These are phyloP conservation scores for Astragalus membranaceus DNA, from an alignment of 306 rosid genomes.

Conservation along the genomic window DNA sequence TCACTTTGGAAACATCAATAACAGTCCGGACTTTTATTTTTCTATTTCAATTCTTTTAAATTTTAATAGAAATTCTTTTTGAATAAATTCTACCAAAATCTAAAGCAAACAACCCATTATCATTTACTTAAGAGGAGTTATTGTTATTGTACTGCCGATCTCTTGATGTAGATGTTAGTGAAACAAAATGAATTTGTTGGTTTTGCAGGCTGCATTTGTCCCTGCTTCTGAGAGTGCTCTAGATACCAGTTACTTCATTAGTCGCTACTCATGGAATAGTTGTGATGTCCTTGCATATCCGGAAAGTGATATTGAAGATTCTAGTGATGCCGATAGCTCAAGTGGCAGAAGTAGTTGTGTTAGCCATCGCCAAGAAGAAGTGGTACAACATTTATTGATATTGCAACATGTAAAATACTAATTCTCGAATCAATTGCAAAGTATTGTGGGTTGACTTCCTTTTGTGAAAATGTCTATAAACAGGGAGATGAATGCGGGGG, in stretches of 20 bases:
- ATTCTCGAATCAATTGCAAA: conserved; percentile 3
- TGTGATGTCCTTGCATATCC: conserved; percentile 57
- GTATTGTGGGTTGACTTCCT: conserved; percentile 25
- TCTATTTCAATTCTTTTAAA: neutral
- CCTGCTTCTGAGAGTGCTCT: conserved; percentile 91
- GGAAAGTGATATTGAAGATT: conserved; percentile 74
- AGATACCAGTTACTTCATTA: conserved; percentile 92
- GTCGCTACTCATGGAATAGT: conserved; percentile 89
- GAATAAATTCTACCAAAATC: neutral
- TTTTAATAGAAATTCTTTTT: neutral
- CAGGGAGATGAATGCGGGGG: conserved; percentile 93
- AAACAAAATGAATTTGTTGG: neutral
- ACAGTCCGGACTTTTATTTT: neutral
- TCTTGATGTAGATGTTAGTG: neutral
- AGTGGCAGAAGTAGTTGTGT: conserved; percentile 91
- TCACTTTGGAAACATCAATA: neutral
- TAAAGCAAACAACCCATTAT: neutral
- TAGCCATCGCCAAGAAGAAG: conserved; percentile 94
- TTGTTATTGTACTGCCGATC: neutral
- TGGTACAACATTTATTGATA: conserved; percentile 46
- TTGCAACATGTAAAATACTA: neutral
- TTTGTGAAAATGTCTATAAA: conserved; percentile 20
- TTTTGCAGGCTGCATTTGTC: conserved; percentile 95
- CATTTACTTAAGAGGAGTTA: neutral
- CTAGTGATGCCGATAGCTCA: conserved; percentile 86